Evolutionary conservation across 306 rosid species (phyloP), one percentile per base, ranked within the genome.

Genomic region (Malus asiatica): DNA sequence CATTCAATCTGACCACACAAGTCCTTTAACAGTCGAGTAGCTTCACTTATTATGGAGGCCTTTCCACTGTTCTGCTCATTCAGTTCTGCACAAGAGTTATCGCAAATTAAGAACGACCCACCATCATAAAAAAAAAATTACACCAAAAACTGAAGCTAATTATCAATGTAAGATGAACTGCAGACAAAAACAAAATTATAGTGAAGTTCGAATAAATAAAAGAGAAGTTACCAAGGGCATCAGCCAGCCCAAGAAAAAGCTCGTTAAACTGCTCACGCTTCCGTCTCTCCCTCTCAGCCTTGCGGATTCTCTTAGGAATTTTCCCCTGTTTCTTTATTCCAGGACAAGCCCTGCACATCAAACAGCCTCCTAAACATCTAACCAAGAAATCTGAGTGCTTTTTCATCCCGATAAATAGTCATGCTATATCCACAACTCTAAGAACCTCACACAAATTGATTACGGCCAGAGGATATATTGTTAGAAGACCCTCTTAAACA

Each of bases 261-360:
- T 92, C 93, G 16, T 95, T 95, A 80, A 92, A 86, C 67, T 84
- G 93, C 68, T 90, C 99, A 5, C 99, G 93, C 91, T 95, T 95
- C 90, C 82, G 72, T 83, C 86, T 95, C 91, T 95, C 99, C 88
- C 93, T 89, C 88, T 89, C 98, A 23, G 99, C 86, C 89, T 95
- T 95, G 84, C 87, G 96, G 78, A 92, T 79, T 79, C 96, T 88
- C 78, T 80, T 92, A 12, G 97, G 97, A 52, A 79, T 82, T 85
- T 88, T 95, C 83, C 52, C 84, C 80, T 67, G 83, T 61, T 66
- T 88, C 83, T 70, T 88, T 79, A 79, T 87, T 29, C 87, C 72
- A 66, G 84, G 32, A 81, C 76, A 69, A 67, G 76, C 84, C 84
- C 99, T 95, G 90, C 73, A 79, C 68, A 82, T 78, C 73, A 77